phyloP scores from a whole-genome alignment of 192 early-diverging fungal genomes.

The Gaertneriomyces semiglobifer region DNA sequence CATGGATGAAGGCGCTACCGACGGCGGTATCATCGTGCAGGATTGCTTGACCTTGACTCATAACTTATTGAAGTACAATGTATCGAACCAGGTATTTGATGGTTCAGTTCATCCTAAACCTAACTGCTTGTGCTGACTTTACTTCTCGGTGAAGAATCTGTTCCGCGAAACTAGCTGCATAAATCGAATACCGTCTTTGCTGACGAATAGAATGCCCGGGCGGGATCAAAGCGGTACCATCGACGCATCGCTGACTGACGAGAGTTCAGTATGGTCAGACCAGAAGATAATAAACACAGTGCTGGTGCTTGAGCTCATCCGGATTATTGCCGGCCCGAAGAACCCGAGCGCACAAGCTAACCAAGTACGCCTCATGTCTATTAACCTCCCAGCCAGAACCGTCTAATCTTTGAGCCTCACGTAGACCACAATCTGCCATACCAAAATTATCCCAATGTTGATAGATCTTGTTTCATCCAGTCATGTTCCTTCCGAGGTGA shows the following conservation, averaged over 20 bases:
- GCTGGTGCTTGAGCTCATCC: slow-evolving; percentile 82
- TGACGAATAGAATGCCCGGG: slow-evolving; percentile 50
- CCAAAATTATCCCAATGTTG: slow-evolving; percentile 73
- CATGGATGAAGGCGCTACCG: slow-evolving; percentile 83
- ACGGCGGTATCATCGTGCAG: slow-evolving; percentile 93
- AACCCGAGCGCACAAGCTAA: slow-evolving; percentile 83
- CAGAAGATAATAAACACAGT: slow-evolving; percentile 86
- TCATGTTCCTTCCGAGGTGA: slow-evolving; percentile 72
- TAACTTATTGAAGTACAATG: slow-evolving; percentile 92
- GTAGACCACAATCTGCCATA: slow-evolving; percentile 77
- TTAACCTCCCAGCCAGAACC: too few species aligned
- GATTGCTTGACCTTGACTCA: slow-evolving; percentile 91
- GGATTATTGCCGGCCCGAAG: slow-evolving; percentile 84
- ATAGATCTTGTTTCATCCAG: slow-evolving; percentile 74
- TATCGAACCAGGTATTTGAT: slow-evolving; percentile 84
- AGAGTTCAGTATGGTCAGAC: slow-evolving; percentile 56
- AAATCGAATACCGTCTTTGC: slow-evolving; percentile 76
- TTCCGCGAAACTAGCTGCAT: slow-evolving; percentile 96
- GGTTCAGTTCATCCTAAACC: neutral
- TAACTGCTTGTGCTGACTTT: neutral
- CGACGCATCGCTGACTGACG: slow-evolving; percentile 39
- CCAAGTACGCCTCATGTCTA: slow-evolving; percentile 52
- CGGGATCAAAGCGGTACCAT: slow-evolving; percentile 35
- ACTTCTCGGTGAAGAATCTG: slow-evolving; percentile 59
- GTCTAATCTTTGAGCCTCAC: neutral